Base-by-base conservation (phyloP, 2,329 filamentous ascomycete species). In the Aspergillus candidus region DNA sequence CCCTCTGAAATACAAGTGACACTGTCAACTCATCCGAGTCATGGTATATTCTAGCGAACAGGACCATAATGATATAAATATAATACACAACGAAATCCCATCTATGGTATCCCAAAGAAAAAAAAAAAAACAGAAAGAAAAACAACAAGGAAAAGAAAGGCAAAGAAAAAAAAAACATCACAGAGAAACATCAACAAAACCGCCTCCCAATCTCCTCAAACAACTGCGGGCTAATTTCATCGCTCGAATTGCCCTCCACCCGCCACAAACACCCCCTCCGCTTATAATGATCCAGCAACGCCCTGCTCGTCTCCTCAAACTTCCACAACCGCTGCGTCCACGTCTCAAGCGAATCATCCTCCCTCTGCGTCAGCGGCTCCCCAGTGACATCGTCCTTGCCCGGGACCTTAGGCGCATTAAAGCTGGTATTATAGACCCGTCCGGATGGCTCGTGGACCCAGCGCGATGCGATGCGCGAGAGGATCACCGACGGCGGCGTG, bases 391-490 rank as follows among this genome's bases (percentile, higher is more conserved):
- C 93, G 67, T 98, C 93, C 54, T 76, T 79, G 18, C 93, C 91
- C 0, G 80, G 69, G 1, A 90, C 81, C 53, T 83, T 84, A 1
- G 93, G 93, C 6, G 86, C 78, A 61, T 97, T 89, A 73, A 95
- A 98, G 0, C 83, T 83, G 2, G 89, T 94, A 66, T 98, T 98
- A 74, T 98, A 98, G 12, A 96, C 85, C 22, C 93, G 79, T 1
- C 93, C 93, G 0, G 88, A 94, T 0, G 88, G 82, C 58, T 86
- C 86, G 68, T 98, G 93, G 33, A 96, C 84, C 90, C 90, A 96
- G 45, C 93, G 84, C 40, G 88, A 89, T 35, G 86, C 82, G 56
- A 98, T 96, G 43, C 93, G 85, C 56, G 89, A 82, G 53, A 97
- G 77, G 48, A 98, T 89, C 48, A 96, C 87, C 7, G 84, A 79